Conservation (phyloP, 2,329 filamentous ascomycete species). For the Talaromyces sp. region DNA sequence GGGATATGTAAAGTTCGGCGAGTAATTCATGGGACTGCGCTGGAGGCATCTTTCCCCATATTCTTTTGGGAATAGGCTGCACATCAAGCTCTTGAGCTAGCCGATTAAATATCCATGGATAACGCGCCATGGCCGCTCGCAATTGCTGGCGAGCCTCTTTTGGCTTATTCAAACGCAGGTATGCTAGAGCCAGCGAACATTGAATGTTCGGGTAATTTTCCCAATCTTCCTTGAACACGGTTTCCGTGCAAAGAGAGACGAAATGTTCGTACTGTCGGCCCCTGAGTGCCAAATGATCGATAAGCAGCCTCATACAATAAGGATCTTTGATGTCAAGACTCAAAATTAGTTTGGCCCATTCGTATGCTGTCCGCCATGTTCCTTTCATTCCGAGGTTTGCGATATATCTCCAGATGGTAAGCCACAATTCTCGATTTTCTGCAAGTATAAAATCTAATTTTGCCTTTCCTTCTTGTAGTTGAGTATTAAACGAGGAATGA, state of each 20-base stretch:
- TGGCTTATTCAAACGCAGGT: conserved; percentile 66
- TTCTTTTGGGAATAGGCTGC: conserved; percentile 67
- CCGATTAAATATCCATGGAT: conserved; percentile 80
- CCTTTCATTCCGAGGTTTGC: conserved; percentile 80
- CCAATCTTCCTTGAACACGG: conserved; percentile 51
- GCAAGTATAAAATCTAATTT: conserved; percentile 75
- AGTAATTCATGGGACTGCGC: conserved; percentile 65
- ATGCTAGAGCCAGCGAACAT: conserved; percentile 73
- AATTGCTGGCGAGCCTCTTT: conserved; percentile 65
- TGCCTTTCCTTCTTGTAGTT: conserved; percentile 73
- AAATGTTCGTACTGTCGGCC: conserved; percentile 74
- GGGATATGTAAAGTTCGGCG: conserved; percentile 70
- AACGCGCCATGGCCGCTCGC: conserved; percentile 63
- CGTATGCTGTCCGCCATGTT: conserved; percentile 88
- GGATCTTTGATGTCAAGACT: conserved; percentile 74
- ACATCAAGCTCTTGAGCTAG: conserved; percentile 79
- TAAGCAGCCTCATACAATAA: conserved; percentile 74
- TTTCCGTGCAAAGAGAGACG: conserved; percentile 61
- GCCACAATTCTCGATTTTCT: conserved; percentile 90
- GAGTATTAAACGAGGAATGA: conserved; percentile 74
- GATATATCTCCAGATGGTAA: conserved; percentile 86
- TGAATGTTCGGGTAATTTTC: conserved; percentile 65
- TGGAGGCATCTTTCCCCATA: conserved; percentile 76
- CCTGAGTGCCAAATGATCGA: conserved; percentile 81
- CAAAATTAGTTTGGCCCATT: conserved; percentile 86